Conservation (phyloP, 164 flowering plant genomes). For the Tinospora cordifolia region DNA sequence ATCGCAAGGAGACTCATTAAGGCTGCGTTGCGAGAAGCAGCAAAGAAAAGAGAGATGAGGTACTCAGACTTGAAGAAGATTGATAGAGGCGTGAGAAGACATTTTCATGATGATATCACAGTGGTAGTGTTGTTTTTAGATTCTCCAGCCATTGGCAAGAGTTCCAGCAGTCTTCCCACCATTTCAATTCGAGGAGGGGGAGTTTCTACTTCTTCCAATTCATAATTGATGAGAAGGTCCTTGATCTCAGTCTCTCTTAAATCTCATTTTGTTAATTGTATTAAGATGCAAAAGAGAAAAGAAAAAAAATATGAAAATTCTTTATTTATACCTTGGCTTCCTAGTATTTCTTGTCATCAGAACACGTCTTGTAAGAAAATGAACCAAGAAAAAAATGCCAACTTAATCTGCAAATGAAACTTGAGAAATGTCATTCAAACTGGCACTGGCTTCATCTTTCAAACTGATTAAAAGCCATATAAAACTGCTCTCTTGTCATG, state of each 20-base stretch:
- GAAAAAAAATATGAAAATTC: background rate
- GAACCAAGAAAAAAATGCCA: background rate
- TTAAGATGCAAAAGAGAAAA: background rate
- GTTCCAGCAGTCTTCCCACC: slow-evolving; percentile 31
- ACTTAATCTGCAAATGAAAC: background rate
- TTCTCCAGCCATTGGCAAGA: slow-evolving; percentile 37
- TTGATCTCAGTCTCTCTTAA: background rate
- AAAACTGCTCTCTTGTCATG: background rate
- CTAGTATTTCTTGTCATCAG: background rate
- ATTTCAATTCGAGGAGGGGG: slow-evolving; percentile 51
- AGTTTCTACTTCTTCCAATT: background rate
- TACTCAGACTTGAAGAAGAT: slow-evolving; percentile 83
- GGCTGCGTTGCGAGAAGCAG: slow-evolving; percentile 73
- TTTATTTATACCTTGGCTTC: slow-evolving; percentile 1
- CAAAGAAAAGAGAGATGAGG: slow-evolving; percentile 83
- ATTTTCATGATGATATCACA: slow-evolving; percentile 88
- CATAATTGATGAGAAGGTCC: background rate
- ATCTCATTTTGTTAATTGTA: slow-evolving; percentile 2
- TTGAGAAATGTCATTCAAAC: background rate
- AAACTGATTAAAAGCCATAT: no score
- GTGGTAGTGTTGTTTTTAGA: slow-evolving; percentile 74
- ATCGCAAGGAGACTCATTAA: slow-evolving; percentile 67
- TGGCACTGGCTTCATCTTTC: no score
- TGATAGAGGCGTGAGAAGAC: slow-evolving; percentile 77
- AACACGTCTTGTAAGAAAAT: no score